Percentiles rank a stretch among this genome's conserved stretches.
phyloP scores from a whole-genome alignment of 2,329 filamentous ascomycete species.

The Pseudogymnoascus sp. region DNA sequence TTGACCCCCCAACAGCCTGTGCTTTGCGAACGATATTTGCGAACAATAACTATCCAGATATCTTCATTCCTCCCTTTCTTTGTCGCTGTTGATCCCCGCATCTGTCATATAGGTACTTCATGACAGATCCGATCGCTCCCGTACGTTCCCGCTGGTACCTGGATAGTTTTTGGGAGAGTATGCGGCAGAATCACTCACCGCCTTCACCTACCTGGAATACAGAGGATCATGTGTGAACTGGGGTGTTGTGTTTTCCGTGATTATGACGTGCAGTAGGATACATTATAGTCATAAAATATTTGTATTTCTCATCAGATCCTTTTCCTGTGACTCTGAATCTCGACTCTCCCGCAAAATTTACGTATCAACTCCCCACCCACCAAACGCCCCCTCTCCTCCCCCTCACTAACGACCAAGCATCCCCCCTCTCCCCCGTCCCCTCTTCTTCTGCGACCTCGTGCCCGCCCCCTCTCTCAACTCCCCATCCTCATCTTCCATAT shows the following conservation, averaged over 20 bases:
- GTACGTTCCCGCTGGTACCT: not conserved
- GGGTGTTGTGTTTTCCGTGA: not conserved
- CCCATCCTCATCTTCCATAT: constrained; percentile 43
- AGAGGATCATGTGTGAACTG: not conserved
- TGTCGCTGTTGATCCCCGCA: not conserved
- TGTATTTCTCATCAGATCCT: not conserved
- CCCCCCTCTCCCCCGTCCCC: constrained; percentile 18
- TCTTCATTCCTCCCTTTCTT: not conserved
- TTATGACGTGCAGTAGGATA: not conserved
- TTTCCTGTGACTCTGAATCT: not conserved
- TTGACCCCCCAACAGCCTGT: not conserved
- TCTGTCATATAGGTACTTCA: not conserved
- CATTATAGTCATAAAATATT: not conserved
- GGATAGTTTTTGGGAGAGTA: not conserved
- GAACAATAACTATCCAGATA: not conserved
- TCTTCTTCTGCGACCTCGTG: constrained; percentile 46
- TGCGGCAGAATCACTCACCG: not conserved
- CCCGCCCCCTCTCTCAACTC: constrained; percentile 43
- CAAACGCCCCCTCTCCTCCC: not conserved
- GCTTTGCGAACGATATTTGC: not conserved
- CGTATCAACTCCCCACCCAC: not conserved
- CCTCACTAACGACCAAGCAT: not conserved
- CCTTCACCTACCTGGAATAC: not conserved
- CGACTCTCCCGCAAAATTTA: not conserved
- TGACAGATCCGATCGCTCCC: not conserved